Percentiles rank a stretch among this genome's conserved stretches.
phyloP scores from a whole-genome alignment of 495 filamentous ascomycete genomes.

The Neurospora sp. region DNA sequence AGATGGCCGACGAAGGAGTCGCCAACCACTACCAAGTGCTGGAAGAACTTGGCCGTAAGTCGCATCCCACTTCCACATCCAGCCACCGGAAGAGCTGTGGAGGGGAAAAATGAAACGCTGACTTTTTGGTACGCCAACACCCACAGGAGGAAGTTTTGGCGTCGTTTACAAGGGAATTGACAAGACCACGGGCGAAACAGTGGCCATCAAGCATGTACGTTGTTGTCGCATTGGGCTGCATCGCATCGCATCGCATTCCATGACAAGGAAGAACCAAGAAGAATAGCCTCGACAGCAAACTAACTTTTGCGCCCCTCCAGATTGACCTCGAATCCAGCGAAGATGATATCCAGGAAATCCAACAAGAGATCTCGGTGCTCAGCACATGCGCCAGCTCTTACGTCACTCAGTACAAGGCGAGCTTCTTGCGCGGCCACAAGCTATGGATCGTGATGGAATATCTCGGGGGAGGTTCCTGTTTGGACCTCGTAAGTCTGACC shows the following conservation, averaged over 20 bases:
- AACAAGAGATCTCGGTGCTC: conserved; percentile 92
- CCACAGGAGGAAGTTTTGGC: conserved; percentile 80
- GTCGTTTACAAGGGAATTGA: conserved; percentile 94
- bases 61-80: not conserved
- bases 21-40: conserved; percentile 77
- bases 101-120: conserved; percentile 9
- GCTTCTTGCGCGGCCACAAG: conserved; percentile 88
- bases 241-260: not conserved
- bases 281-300: conserved; percentile 11
- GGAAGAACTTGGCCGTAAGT: conserved; percentile 87
- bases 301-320: conserved; percentile 32
- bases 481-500: conserved; percentile 60
- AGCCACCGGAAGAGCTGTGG: not conserved
- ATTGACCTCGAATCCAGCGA: conserved; percentile 98
- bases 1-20: conserved; percentile 55
- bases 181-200: conserved; percentile 71
- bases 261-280: not conserved
- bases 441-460: conserved; percentile 99
- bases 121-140: conserved; percentile 7
- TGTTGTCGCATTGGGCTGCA: not conserved
- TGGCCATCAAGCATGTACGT: conserved; percentile 83
- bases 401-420: conserved; percentile 93
- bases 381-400: conserved; percentile 87
- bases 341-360: conserved; percentile 96
- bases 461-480: conserved; percentile 83